phyloP scores from a whole-genome alignment of 2,329 filamentous ascomycete species.

The Capronia coronata region DNA sequence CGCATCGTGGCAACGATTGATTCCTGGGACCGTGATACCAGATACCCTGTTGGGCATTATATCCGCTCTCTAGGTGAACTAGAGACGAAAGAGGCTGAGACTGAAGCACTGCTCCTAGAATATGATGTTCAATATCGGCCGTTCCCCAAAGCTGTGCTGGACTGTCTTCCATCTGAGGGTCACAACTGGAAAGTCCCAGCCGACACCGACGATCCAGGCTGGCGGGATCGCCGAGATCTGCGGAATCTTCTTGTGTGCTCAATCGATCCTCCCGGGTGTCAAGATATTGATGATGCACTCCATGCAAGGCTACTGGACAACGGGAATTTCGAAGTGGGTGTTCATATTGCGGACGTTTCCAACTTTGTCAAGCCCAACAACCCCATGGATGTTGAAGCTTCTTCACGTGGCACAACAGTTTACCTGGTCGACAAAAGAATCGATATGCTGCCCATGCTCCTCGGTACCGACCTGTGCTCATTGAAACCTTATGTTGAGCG shows the following conservation, averaged over 20 bases:
- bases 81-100: slow-evolving; percentile 96
- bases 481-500: slow-evolving; percentile 97
- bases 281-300: slow-evolving; percentile 96
- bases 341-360: slow-evolving; percentile 98
- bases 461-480: slow-evolving; percentile 93
- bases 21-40: slow-evolving; percentile 86
- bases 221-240: slow-evolving; percentile 78
- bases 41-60: slow-evolving; percentile 89
- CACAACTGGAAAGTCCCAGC: slow-evolving; percentile 88
- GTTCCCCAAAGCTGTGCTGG: slow-evolving; percentile 89
- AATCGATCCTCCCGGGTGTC: slow-evolving; percentile 91
- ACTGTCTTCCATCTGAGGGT: slow-evolving; percentile 84
- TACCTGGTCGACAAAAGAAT: slow-evolving; percentile 99
- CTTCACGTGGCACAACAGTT: slow-evolving; percentile 88
- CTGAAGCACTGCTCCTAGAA: slow-evolving; percentile 85
- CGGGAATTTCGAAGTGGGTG: slow-evolving; percentile 90
- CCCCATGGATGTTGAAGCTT: slow-evolving; percentile 93
- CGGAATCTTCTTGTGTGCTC: slow-evolving; percentile 86
- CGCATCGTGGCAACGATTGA: slow-evolving; percentile 90
- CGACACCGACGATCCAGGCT: slow-evolving; percentile 74
- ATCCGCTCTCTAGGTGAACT: slow-evolving; percentile 87
- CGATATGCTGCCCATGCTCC: slow-evolving; percentile 95
- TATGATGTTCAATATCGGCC: slow-evolving; percentile 97
- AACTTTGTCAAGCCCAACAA: slow-evolving; percentile 97
- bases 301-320: slow-evolving; percentile 81